Base-by-base conservation (phyloP, 768 basidiomycete species). In the Butyriboletus loyo region DNA sequence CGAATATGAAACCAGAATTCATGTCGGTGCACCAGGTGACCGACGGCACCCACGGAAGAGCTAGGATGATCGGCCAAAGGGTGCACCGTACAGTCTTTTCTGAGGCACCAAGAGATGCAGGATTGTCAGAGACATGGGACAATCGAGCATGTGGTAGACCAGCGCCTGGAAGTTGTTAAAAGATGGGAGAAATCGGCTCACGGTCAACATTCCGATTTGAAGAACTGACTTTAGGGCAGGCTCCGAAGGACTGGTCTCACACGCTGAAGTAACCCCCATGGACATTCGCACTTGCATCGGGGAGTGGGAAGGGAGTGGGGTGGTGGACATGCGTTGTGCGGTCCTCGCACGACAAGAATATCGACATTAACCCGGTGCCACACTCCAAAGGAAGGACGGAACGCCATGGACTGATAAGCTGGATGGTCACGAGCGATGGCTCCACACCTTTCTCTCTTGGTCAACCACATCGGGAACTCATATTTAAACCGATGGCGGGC, bases 21-120 rank as follows among this genome's bases (percentile, higher is more conserved):
- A n/a, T n/a, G 74, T 80, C 54, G 77, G 75, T 76, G 75, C 80
- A 79, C 80, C 75, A 81, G 84, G 83, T 86, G 85, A 85, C 84
- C 74, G 75, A 75, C 54, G 57, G 34, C 75, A 73, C 70, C 80
- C 78, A 78, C 60, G 60, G 58, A 57, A 11, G 27, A 62, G 61
- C 60, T 66, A 73, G 76, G 75, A 78, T 71, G 76, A 61, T 69
- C 78, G 70, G 84, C 84, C 84, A 82, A 85, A 81, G 78, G 57
- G 77, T 76, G 78, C 63, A 79, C 66, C 79, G 59, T 66, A 32
- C 7, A 30, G 50, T 55, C 72, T 61, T n/a, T 56, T 86, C 80
- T 85, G 70, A 85, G 83, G 80, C 77, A 62, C 68, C 65, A 60
- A 47, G 61, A 57, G 79, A 80, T 83, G 78, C 76, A 76, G 67